Evolutionary conservation across 208 protist species (phyloP), one percentile per base, ranked within the genome.

Genomic region (Leptomonas seymouri): DNA sequence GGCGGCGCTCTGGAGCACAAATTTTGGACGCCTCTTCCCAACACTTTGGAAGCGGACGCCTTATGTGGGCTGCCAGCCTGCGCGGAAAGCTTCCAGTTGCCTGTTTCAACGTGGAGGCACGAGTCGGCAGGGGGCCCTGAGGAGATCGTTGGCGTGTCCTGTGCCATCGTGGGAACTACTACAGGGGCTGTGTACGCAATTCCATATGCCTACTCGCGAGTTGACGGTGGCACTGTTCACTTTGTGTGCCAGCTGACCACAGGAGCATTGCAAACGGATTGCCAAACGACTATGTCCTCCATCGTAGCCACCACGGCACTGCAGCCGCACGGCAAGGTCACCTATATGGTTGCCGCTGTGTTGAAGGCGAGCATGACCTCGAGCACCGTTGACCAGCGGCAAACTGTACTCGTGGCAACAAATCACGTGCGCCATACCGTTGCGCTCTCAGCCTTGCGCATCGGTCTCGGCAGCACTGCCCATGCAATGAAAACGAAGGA

Each of bases 251-350:
- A 50, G 23, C 6, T 31, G 39, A 34, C 2, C 14, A 7, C n/a
- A 18, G 34, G 34, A 5, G 31, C 28, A 39, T 39, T 9, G 34
- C 34, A 39, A 39, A 39, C 9, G 34, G 34, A 39, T 12, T 39
- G 3, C 7, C 3, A 39, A 39, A 39, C 34, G 34, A 39, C 7
- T 9, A 39, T 39, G n/a, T 41, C 5, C 7, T 20, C 9, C 16
- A 7, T 45, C 2, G n/a, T 39, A 23, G 44, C 31, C 0, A 61
- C 60, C 12, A 60, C 51, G 15, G 68, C 49, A 20, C 30, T 67
- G 21, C 48, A 55, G 50, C 0, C 16, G 5, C 53, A 63, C 44
- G 71, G 71, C 34, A 76, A 76, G 58, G 46, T 76, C 44, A 76
- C 71, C 18, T 55, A 70, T 12, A 44, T 76, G 3, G 46, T 46